Conservation (phyloP, 345 rosid species). For the Citrus cavaleriei region DNA sequence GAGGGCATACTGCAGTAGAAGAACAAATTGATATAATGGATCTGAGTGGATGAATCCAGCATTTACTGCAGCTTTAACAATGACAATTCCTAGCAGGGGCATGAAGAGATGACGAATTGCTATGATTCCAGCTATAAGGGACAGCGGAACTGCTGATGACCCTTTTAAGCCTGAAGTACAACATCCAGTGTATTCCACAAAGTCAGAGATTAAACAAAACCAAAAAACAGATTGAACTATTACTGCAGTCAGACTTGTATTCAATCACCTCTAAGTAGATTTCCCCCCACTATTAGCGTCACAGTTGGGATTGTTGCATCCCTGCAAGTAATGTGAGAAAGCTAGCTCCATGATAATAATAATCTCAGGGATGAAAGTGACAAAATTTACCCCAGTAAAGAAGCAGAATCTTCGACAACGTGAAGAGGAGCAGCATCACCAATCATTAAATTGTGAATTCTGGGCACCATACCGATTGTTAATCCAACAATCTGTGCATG, state of each 20-base stretch:
- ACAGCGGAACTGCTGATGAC: slow-evolving; percentile 28
- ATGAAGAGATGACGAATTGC: slow-evolving; percentile 42
- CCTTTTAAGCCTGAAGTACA: slow-evolving; percentile 41
- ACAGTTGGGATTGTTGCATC: slow-evolving; percentile 60
- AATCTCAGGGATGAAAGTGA: neutral
- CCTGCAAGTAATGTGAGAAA: slow-evolving; percentile 24
- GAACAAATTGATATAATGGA: slow-evolving; percentile 43
- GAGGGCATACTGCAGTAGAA: slow-evolving; percentile 44
- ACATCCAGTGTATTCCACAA: neutral
- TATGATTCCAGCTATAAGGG: slow-evolving; percentile 43
- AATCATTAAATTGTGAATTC: slow-evolving; percentile 19
- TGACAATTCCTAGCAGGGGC: slow-evolving; percentile 50
- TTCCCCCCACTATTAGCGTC: slow-evolving; percentile 56
- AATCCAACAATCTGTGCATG: slow-evolving; percentile 28
- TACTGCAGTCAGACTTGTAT: neutral
- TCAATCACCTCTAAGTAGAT: slow-evolving; percentile 52
- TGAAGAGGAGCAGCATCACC: slow-evolving; percentile 40
- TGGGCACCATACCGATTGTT: slow-evolving; percentile 26
- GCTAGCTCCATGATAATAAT: too few species aligned
- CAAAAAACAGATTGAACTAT: neutral
- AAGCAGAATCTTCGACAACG: slow-evolving; percentile 27
- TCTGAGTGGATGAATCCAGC: slow-evolving; percentile 41
- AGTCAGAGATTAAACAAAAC: slow-evolving; percentile 4
- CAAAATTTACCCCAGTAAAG: slow-evolving; percentile 32
- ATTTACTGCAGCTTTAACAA: slow-evolving; percentile 41